Conservation (phyloP, 164 flowering plant species). For the Chloranthus sessilifolius region DNA sequence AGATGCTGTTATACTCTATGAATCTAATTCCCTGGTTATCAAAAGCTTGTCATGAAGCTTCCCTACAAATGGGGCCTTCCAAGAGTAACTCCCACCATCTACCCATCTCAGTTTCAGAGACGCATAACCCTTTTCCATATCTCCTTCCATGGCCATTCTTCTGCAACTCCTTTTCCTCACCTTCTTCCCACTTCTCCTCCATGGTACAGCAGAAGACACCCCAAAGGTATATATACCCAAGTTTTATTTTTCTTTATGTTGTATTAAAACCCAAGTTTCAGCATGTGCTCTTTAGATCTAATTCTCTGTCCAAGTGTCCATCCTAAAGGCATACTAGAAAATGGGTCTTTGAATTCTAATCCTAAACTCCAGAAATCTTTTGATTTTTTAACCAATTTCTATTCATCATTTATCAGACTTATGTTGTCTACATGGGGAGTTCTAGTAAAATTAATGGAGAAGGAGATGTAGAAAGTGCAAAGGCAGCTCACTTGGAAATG, state of each 20-base stretch:
- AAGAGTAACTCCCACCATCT: not conserved
- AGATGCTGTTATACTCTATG: slow-evolving; percentile 5
- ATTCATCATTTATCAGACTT: slow-evolving; percentile 29
- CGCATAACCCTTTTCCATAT: not conserved
- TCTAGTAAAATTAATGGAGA: slow-evolving; percentile 20
- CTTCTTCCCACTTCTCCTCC: slow-evolving; percentile 9
- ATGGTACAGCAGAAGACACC: slow-evolving; percentile 14
- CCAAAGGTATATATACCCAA: slow-evolving; percentile 14
- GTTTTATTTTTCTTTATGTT: not conserved
- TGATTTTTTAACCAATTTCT: not conserved
- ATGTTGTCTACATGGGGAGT: slow-evolving; percentile 84
- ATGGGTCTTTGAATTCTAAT: not conserved
- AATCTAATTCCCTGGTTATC: slow-evolving; percentile 2
- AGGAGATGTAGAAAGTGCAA: slow-evolving; percentile 23
- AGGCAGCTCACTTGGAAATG: slow-evolving; percentile 39
- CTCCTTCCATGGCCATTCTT: slow-evolving; percentile 14
- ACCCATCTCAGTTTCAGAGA: not conserved
- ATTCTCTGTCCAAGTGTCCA: not conserved
- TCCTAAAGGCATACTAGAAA: not conserved
- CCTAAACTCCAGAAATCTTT: not conserved
- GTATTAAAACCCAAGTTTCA: not conserved
- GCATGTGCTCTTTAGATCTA: not conserved
- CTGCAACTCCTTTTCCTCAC: slow-evolving; percentile 1
- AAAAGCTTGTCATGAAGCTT: not conserved
- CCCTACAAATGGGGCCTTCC: slow-evolving; percentile 9